A percentile compares a stretch with the other conserved stretches of the same genome.
Conservation (phyloP, 805 yeast species). For the Lachancea fermentati region DNA sequence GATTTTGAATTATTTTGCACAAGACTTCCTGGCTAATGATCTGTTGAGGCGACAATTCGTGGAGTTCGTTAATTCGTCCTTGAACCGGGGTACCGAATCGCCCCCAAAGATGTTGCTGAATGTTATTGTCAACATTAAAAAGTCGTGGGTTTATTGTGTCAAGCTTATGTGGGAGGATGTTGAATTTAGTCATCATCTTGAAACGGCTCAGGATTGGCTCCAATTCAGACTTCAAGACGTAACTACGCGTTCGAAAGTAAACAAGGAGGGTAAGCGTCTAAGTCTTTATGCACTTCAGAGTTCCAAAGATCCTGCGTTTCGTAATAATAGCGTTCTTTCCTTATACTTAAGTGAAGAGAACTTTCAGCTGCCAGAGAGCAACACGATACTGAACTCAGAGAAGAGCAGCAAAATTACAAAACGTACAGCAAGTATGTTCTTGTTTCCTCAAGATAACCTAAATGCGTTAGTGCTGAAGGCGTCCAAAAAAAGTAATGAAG, state of each 20-base stretch:
- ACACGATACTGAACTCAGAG: neutral
- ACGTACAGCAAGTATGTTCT: constrained; percentile 28
- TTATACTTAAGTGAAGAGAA: constrained; percentile 22
- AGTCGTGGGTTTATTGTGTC: constrained; percentile 39
- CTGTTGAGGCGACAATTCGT: constrained; percentile 43
- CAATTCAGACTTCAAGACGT: constrained; percentile 20
- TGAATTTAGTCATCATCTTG: constrained; percentile 15
- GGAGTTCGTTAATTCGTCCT: constrained; percentile 33
- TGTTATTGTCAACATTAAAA: constrained; percentile 42
- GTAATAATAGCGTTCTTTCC: constrained; percentile 30
- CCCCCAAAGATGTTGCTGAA: constrained; percentile 29
- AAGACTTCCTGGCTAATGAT: constrained; percentile 62
- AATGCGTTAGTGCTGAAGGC: neutral
- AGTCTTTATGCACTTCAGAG: constrained; percentile 29
- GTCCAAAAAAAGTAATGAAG: neutral
- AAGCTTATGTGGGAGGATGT: constrained; percentile 27
- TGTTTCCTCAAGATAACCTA: constrained; percentile 27
- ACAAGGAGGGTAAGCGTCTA: constrained; percentile 23
- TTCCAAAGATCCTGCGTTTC: constrained; percentile 26
- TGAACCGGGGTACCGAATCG: neutral
- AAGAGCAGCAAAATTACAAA: constrained; percentile 7
- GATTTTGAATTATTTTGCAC: constrained; percentile 79
- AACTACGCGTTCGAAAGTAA: constrained; percentile 12
- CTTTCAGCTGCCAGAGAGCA: constrained; percentile 16
- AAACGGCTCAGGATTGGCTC: constrained; percentile 20